Evolutionary conservation across 2,329 filamentous ascomycete genomes (phyloP).

Genomic region (Aureobasidium mangrovei): DNA sequence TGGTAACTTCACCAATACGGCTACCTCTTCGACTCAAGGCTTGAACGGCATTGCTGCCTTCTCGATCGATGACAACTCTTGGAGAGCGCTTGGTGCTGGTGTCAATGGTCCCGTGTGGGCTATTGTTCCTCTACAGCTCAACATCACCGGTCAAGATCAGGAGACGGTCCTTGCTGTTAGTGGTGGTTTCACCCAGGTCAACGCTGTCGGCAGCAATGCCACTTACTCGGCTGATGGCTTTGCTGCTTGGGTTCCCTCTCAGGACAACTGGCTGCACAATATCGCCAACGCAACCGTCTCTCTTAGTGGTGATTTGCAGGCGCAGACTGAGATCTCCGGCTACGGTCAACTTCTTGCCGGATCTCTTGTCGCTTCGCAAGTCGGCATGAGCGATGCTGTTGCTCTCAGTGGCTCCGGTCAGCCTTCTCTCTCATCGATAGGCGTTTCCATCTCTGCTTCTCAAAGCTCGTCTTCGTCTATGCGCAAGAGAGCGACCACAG

Average conservation of each 20-base stretch:
- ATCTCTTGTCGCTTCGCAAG: conserved; percentile 66
- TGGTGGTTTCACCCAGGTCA: conserved; percentile 67
- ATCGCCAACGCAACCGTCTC: conserved; percentile 53
- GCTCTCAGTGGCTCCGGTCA: conserved; percentile 46
- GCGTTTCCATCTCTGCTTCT: conserved; percentile 43
- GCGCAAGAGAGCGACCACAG: conserved; percentile 33
- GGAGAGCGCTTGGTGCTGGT: conserved; percentile 74
- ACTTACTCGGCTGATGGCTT: conserved; percentile 62
- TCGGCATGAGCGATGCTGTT: conserved; percentile 64
- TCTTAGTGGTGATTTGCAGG: conserved; percentile 64
- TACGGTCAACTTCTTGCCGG: conserved; percentile 66
- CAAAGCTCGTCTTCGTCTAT: conserved; percentile 19
- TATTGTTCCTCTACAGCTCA: conserved; percentile 70
- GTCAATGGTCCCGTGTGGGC: conserved; percentile 69
- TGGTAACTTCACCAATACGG: conserved; percentile 72
- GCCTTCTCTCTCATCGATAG: conserved; percentile 39
- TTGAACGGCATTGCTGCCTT: conserved; percentile 72
- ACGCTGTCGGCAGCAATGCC: conserved; percentile 55
- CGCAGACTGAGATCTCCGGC: conserved; percentile 57
- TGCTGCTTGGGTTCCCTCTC: conserved; percentile 84
- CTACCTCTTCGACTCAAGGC: conserved; percentile 50
- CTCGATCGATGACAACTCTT: conserved; percentile 57
- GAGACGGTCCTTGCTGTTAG: conserved; percentile 73
- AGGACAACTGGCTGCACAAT: conserved; percentile 80
- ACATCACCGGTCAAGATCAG: conserved; percentile 58